A percentile compares a stretch with the other conserved stretches of the same genome.
Evolutionary conservation across 768 basidiomycete species (phyloP).

Genomic region (Stropharia rugosoannulata): DNA sequence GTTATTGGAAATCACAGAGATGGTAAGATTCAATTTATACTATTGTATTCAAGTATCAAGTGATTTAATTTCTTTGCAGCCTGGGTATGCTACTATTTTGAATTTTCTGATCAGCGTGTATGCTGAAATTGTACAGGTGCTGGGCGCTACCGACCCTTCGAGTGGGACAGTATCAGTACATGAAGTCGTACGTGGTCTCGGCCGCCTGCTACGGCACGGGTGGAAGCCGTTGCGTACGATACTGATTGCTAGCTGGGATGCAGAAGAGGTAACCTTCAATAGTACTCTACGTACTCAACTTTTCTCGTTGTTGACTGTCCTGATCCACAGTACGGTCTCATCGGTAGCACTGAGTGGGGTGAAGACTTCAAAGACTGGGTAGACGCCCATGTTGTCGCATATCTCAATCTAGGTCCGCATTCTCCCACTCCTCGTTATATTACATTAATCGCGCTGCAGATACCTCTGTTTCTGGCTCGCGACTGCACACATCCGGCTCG

Average conservation of each 20-base stretch:
- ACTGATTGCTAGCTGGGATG: constrained; percentile 74
- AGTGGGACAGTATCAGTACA: constrained; percentile 9
- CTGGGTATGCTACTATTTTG: constrained; percentile 44
- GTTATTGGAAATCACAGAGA: constrained; percentile 85
- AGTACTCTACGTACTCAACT: background rate
- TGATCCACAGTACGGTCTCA: constrained; percentile 48
- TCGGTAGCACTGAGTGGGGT: constrained; percentile 90
- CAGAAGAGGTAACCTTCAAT: constrained; percentile 55
- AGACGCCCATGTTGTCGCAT: constrained; percentile 74
- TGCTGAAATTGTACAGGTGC: constrained; percentile 15
- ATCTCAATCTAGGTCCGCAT: constrained; percentile 70
- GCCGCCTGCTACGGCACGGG: constrained; percentile 60
- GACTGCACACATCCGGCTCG: constrained; percentile 58
- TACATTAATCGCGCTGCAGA: constrained; percentile 10
- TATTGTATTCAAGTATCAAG: background rate
- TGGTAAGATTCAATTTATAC: constrained; percentile 40
- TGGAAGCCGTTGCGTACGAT: constrained; percentile 79
- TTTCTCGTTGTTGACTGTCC: background rate
- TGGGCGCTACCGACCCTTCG: constrained; percentile 41
- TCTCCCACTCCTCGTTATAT: background rate
- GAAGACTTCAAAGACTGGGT: constrained; percentile 92
- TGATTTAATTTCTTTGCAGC: constrained; percentile 23
- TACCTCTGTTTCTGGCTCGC: constrained; percentile 44
- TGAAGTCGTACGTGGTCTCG: constrained; percentile 75
- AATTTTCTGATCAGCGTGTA: background rate